These are phyloP conservation scores for Apophysomyces variabilis DNA, from an alignment of 371 early-diverging fungal genomes.

Conservation along the genomic window DNA sequence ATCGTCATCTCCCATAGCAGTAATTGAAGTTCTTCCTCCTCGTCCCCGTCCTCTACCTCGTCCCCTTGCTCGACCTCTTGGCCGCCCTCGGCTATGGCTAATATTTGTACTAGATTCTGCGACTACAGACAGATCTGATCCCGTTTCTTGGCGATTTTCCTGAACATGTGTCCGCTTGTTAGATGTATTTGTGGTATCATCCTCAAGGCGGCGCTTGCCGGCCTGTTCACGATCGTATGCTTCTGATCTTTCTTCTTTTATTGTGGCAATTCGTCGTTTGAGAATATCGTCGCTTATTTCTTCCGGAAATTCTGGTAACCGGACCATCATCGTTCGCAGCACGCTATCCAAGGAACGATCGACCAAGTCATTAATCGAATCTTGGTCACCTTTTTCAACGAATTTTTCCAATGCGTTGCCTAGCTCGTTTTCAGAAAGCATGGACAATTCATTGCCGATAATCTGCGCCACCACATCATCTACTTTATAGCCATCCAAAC, in stretches of 20 bases:
- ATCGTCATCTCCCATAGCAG: constrained; percentile 1
- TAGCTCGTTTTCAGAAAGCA: constrained; percentile 82
- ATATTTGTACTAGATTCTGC: background rate
- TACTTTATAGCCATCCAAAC: constrained; percentile 69
- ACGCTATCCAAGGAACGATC: constrained; percentile 26
- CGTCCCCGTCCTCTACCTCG: constrained; percentile 4
- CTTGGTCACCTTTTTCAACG: constrained; percentile 91
- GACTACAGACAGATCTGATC: background rate
- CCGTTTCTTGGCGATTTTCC: background rate
- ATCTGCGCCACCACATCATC: constrained; percentile 80
- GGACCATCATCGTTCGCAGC: constrained; percentile 12
- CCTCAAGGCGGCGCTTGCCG: constrained; percentile 9
- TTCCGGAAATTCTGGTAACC: constrained; percentile 1
- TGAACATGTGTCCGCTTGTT: background rate
- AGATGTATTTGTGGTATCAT: background rate
- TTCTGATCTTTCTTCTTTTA: constrained; percentile 19
- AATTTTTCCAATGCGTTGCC: constrained; percentile 77
- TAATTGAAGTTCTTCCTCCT: background rate
- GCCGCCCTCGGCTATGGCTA: constrained; percentile 10
- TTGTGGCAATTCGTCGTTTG: constrained; percentile 21
- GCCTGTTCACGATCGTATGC: constrained; percentile 22
- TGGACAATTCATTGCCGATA: constrained; percentile 67
- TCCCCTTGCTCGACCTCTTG: constrained; percentile 15
- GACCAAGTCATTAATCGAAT: constrained; percentile 69
- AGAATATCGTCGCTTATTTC: constrained; percentile 27